Evolutionary conservation across 2,329 filamentous ascomycete genomes (phyloP).

Genomic region (Aspergillus oerlinghausenensis): DNA sequence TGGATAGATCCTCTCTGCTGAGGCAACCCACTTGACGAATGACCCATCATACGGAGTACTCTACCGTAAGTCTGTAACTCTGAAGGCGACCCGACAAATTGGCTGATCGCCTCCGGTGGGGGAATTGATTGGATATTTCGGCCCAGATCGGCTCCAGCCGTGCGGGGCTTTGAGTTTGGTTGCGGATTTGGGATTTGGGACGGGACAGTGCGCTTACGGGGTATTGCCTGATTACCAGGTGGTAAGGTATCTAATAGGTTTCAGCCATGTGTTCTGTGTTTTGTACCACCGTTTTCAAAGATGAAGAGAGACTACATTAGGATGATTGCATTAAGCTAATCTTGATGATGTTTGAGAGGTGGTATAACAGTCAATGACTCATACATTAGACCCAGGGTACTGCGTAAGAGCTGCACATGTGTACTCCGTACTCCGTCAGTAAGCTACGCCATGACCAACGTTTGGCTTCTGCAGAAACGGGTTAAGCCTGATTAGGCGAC

Average conservation of each 20-base stretch:
- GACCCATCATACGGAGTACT: background rate
- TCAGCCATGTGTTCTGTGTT: background rate
- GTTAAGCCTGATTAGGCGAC: background rate
- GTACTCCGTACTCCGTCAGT: background rate
- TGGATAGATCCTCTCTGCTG: background rate
- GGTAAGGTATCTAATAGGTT: background rate
- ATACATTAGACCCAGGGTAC: background rate
- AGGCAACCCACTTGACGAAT: background rate
- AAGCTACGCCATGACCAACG: background rate
- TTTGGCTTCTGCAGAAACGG: background rate
- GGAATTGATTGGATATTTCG: background rate
- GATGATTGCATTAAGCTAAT: background rate
- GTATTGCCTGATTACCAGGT: background rate
- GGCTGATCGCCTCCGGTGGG: background rate
- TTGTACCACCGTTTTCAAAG: too few species aligned
- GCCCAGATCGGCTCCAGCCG: constrained; percentile 1
- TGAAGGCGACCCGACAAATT: background rate
- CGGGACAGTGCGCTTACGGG: background rate
- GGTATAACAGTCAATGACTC: background rate
- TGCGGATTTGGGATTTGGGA: background rate
- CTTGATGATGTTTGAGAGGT: too few species aligned
- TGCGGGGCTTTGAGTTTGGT: constrained; percentile 8
- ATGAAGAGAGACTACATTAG: background rate
- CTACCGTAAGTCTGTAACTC: too few species aligned
- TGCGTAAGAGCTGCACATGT: background rate